phyloP scores from a whole-genome alignment of 2,329 filamentous ascomycete species.

The Xylaria digitata region DNA sequence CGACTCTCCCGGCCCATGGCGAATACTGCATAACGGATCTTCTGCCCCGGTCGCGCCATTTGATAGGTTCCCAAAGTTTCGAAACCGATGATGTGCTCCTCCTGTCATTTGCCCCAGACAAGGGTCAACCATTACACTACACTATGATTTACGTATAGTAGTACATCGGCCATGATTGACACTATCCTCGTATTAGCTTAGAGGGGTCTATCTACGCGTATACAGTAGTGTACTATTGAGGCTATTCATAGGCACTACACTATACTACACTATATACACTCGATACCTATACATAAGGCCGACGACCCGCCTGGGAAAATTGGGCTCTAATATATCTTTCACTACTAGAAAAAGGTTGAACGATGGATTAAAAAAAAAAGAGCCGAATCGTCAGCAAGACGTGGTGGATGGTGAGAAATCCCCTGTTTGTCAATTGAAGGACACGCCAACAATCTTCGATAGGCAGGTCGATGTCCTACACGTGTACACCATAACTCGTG shows the following conservation, averaged over 20 bases:
- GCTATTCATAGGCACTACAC: no score
- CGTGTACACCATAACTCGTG: not conserved
- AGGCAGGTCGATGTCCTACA: not conserved
- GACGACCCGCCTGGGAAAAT: no score
- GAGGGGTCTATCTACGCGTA: no score
- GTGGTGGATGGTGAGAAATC: no score
- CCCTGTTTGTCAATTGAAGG: not conserved
- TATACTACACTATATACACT: no score
- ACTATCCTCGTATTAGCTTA: no score
- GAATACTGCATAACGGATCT: constrained; percentile 2
- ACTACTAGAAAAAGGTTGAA: no score
- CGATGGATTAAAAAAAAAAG: no score
- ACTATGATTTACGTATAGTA: not conserved
- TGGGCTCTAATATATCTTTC: no score
- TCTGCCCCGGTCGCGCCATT: constrained; percentile 6
- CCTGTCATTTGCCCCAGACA: constrained; percentile 35
- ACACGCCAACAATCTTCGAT: not conserved
- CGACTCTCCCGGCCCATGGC: constrained; percentile 20
- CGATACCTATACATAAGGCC: no score
- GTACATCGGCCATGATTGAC: no score
- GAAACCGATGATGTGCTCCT: constrained; percentile 23
- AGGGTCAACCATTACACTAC: constrained; percentile 1
- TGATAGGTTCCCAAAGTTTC: constrained; percentile 30
- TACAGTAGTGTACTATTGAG: no score
- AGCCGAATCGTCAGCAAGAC: not conserved